Percentiles rank a stretch among this genome's conserved stretches.
These are phyloP conservation scores for Lonicera japonica DNA, from an alignment of 129 eudicot genomes.

Conservation along the genomic window DNA sequence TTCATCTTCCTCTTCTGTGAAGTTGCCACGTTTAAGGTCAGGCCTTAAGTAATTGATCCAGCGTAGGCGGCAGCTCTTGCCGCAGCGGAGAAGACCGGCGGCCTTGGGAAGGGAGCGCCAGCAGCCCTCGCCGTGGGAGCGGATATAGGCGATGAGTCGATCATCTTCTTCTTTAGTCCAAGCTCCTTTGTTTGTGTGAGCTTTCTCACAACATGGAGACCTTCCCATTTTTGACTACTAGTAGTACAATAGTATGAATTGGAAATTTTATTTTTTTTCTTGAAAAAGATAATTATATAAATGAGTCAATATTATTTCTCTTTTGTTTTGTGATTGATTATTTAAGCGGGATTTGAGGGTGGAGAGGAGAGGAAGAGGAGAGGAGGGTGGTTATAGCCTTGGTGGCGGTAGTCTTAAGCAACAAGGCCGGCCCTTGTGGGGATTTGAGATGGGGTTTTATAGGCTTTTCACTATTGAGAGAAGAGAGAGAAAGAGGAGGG, in stretches of 20 bases:
- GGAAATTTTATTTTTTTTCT: too few species aligned
- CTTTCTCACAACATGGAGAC: constrained; percentile 99
- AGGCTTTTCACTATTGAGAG: constrained; percentile 54
- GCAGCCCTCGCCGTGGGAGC: constrained; percentile 94
- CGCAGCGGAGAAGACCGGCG: constrained; percentile 98
- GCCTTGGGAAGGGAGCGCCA: constrained; percentile 96
- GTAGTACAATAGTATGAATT: neutral
- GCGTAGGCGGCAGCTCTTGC: constrained; percentile 96
- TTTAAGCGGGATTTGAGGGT: too few species aligned
- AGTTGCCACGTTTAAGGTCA: constrained; percentile 92
- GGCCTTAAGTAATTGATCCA: constrained; percentile 96
- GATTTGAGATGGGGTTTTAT: constrained; percentile 61
- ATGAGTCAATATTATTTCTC: too few species aligned
- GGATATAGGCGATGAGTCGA: constrained; percentile 70
- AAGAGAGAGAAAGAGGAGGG: constrained; percentile 12
- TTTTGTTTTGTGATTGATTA: too few species aligned
- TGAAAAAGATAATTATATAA: too few species aligned
- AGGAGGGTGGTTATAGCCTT: neutral
- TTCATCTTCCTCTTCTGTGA: constrained; percentile 87
- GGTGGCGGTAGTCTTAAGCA: constrained; percentile 22
- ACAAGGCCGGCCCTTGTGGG: constrained; percentile 46
- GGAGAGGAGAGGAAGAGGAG: too few species aligned
- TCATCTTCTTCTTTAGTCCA: constrained; percentile 99
- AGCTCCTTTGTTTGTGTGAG: constrained; percentile 99
- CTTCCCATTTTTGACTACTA: constrained; percentile 98